Evolutionary conservation across 768 basidiomycete species (phyloP), one percentile per base, ranked within the genome.

Genomic region (Amanita rimosa): DNA sequence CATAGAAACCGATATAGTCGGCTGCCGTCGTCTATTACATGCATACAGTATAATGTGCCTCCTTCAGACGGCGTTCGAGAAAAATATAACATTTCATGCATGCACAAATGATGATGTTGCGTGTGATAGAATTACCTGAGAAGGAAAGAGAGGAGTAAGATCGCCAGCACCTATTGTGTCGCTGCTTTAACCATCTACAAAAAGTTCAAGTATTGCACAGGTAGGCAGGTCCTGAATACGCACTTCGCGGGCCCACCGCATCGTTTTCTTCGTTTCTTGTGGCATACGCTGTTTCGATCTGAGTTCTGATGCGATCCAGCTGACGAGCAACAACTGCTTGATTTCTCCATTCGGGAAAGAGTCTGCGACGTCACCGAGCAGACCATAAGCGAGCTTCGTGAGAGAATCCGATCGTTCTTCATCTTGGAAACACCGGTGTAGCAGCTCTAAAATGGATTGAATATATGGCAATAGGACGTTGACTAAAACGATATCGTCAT

Each of bases 241-340:
- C 55, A 93, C 92, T 78, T 96, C 92, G 46, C 87, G 79, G 16
- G 93, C 91, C 91, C 93, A 96, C 53, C 88, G 85, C 68, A 91
- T 71, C 3, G 87, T 90, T 73, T 82, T 86, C 77, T 85, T 92
- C 33, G 84, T 85, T 55, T 93, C 89, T 36, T 71, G 64, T 6
- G 79, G 75, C 70, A 84, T 79, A 19, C 88, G 81, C 38, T 75
- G 74, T 65, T 83, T 89, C 43, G 76, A 73, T 53, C 87, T 78
- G 56, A 94, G 67, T 54, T 89, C 80, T 17, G 67, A 66, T 0
- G 79, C 83, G 53, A 87, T 67, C 93, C 94, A 96, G 31, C 83
- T 82, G 35, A 78, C 67, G 39, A 92, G 73, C 50, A 98, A 69
- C 41, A 79, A 64, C 24, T 84, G 81, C 71, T 89, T 89, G 57